These are phyloP conservation scores for Diaporthe humulicola DNA, from an alignment of 2,329 filamentous ascomycete species.

Conservation along the genomic window DNA sequence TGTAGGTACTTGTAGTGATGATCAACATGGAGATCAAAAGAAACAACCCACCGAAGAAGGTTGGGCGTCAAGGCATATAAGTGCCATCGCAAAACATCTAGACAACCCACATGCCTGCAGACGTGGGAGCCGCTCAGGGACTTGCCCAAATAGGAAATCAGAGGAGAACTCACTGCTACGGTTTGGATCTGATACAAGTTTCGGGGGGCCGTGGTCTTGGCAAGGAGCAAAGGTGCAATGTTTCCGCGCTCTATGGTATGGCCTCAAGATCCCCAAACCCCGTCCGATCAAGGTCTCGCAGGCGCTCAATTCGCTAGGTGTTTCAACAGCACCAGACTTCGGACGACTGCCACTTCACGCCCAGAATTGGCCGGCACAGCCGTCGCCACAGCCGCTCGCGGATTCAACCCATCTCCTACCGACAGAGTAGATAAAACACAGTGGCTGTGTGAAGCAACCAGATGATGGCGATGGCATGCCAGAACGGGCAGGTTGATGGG, in stretches of 20 bases:
- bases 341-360: background rate
- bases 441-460: constrained; percentile 25
- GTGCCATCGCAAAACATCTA: constrained; percentile 10
- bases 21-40: constrained; percentile 25
- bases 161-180: constrained; percentile 28
- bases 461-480: constrained; percentile 25
- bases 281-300: constrained; percentile 20
- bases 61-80: constrained; percentile 29
- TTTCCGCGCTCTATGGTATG: constrained; percentile 23
- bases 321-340: constrained; percentile 27
- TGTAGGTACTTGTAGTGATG: constrained; percentile 15
- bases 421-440: constrained; percentile 17
- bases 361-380: constrained; percentile 24
- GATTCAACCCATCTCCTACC: constrained; percentile 11
- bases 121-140: background rate
- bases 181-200: constrained; percentile 33
- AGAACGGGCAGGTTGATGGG: background rate
- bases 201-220: constrained; percentile 21
- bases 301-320: constrained; percentile 20
- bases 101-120: constrained; percentile 18
- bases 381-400: constrained; percentile 14
- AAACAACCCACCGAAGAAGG: background rate
- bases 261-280: constrained; percentile 30
- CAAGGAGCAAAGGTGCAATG: constrained; percentile 17
- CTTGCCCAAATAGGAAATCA: constrained; percentile 18